These are phyloP conservation scores for Debaryomycetaceae sp. DNA, from an alignment of 1,139 yeast species.

Conservation along the genomic window DNA sequence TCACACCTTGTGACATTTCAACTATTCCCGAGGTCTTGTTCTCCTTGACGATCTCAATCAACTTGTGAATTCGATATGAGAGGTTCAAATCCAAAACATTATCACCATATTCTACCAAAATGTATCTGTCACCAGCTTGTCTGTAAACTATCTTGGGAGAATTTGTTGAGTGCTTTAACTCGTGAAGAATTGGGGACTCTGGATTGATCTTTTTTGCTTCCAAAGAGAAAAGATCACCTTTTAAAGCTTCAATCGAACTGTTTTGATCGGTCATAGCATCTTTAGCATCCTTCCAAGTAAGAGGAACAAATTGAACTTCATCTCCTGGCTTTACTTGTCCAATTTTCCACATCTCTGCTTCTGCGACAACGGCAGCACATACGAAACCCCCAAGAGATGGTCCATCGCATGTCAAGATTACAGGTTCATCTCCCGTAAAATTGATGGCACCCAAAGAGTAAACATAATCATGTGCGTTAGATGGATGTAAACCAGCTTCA, in stretches of 20 bases:
- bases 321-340: conserved; percentile 98
- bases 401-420: conserved; percentile 93
- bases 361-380: conserved; percentile 92
- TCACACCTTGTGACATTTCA: conserved; percentile 96
- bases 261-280: conserved; percentile 60
- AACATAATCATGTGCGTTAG: conserved; percentile 96
- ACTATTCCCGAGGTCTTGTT: conserved; percentile 73
- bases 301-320: conserved; percentile 71
- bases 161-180: conserved; percentile 42
- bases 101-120: conserved; percentile 90
- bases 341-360: conserved; percentile 97
- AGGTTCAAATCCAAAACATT: conserved; percentile 80
- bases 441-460: conserved; percentile 95
- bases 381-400: conserved; percentile 97
- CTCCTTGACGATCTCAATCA: conserved; percentile 67
- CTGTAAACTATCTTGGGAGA: conserved; percentile 80
- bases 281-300: conserved; percentile 66
- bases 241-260: conserved; percentile 40
- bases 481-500: conserved; percentile 96
- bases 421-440: conserved; percentile 98
- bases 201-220: conserved; percentile 37
- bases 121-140: conserved; percentile 95
- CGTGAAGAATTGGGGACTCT: conserved; percentile 60
- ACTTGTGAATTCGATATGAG: conserved; percentile 78
- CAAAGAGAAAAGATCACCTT: conserved; percentile 39